phyloP scores from a whole-genome alignment of 2,329 filamentous ascomycete genomes.

The Colletotrichum cuscutae region DNA sequence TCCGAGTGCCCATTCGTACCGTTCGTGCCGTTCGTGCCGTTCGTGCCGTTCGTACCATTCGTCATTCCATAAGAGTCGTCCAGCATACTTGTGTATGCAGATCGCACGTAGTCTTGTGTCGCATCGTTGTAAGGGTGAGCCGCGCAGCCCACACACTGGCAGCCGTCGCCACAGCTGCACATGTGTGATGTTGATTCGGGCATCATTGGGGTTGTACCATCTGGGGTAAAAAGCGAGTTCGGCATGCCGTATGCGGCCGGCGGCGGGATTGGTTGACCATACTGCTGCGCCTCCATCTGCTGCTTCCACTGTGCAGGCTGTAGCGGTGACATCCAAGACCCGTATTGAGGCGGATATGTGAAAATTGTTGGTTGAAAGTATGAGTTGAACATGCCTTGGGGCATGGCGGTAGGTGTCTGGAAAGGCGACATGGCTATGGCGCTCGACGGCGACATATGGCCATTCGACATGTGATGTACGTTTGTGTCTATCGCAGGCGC shows the following conservation, averaged over 20 bases:
- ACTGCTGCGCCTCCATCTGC: conserved; percentile 52
- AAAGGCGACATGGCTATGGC: conserved; percentile 46
- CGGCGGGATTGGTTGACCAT: conserved; percentile 47
- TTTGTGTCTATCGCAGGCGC: conserved; percentile 29
- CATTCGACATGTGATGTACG: conserved; percentile 17
- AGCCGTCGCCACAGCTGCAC: conserved; percentile 73
- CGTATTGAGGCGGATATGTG: conserved; percentile 64
- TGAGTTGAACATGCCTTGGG: conserved; percentile 49
- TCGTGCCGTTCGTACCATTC: conserved; percentile 37
- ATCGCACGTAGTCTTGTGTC: conserved; percentile 64
- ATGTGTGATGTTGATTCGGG: conserved; percentile 46
- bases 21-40: conserved; percentile 36
- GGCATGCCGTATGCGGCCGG: conserved; percentile 31
- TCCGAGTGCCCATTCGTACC: conserved; percentile 35
- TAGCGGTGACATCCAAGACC: conserved; percentile 64
- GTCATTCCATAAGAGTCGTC: conserved; percentile 44
- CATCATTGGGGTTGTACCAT: conserved; percentile 38
- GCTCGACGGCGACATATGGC: conserved; percentile 39
- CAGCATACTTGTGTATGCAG: conserved; percentile 55
- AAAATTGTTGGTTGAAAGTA: conserved; percentile 60
- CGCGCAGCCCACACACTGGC: conserved; percentile 75
- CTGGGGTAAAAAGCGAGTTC: conserved; percentile 17
- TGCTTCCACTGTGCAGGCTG: conserved; percentile 65
- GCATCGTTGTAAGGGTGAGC: conserved; percentile 75
- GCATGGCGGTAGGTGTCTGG: conserved; percentile 47